phyloP scores from a whole-genome alignment of 148 eudicot species.

The Nepenthes gracilis region DNA sequence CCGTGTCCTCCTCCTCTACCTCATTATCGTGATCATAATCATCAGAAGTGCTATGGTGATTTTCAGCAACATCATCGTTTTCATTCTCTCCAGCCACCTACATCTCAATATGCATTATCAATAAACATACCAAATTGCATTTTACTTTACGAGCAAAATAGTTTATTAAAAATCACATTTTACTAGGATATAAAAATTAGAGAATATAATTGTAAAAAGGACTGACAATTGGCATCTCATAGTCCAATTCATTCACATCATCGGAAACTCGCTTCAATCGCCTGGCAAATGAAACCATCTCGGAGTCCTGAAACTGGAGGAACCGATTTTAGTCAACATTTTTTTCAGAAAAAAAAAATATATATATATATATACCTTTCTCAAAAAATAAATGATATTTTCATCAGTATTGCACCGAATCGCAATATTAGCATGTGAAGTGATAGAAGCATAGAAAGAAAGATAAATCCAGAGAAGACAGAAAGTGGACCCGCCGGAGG shows the following conservation, averaged over 20 bases:
- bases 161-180: background rate
- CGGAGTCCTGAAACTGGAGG: too few species aligned
- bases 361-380: too few species aligned
- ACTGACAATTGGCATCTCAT: slow-evolving; percentile 16
- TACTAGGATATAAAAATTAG: slow-evolving; percentile 1
- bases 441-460: too few species aligned
- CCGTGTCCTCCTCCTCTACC: slow-evolving; percentile 4
- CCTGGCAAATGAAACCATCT: too few species aligned
- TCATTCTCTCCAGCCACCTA: slow-evolving; percentile 19
- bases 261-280: slow-evolving; percentile 9
- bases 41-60: slow-evolving; percentile 13
- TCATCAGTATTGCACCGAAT: too few species aligned
- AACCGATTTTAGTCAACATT: too few species aligned
- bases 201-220: background rate
- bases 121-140: background rate
- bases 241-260: slow-evolving; percentile 20
- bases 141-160: background rate
- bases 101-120: background rate
- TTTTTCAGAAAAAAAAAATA: too few species aligned
- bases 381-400: too few species aligned
- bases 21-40: slow-evolving; percentile 9
- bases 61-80: slow-evolving; percentile 14
- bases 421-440: too few species aligned
- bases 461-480: too few species aligned
- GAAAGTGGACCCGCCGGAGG: too few species aligned